Base-by-base conservation (phyloP, 2,329 filamentous ascomycete genomes). In the Thyridium curvatum region DNA sequence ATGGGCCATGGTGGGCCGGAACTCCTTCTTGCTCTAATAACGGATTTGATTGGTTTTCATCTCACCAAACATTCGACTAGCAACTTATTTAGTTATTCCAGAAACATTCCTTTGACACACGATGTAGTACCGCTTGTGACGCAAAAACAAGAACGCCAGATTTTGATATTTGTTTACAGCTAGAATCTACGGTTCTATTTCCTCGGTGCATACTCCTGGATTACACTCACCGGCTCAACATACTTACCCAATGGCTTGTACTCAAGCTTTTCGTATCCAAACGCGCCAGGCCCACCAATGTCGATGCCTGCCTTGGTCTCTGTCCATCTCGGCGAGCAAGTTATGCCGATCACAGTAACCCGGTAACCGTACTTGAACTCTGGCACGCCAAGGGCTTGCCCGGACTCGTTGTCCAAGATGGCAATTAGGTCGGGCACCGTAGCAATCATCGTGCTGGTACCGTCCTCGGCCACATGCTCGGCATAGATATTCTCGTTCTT, bases 291-390 rank as follows among this genome's bases (percentile, higher is more conserved):
- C 1, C 69, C 69, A 9, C 68, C 69, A 29, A 71, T 68, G 35
- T 71, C 67, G 3, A 71, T 46, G 3, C 72, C 74, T 16, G 59
- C 55, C 12, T 59, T 50, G 3, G 68, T 71, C 30, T 65, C 62
- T 0, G 67, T 74, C 72, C 74, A 79, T 30, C 67, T 59, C 7
- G 71, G 70, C 32, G 69, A 73, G 40, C 70, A 72, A 1, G 71
- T 69, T 18, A 77, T 72, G 1, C 69, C 74, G 33, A 79, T 52
- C 0, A 78, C 71, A 0, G 65, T 62, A 1, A 76, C 72, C 32
- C 68, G 53, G 34, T 71, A 56, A 1, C 72, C 72, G 43, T 75
- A 77, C 34, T 69, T 61, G 53, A 71, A 76, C 48, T 77, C 72
- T 2, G 71, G 72, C 31, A 72, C 69, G 3, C 72, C 72, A 7